phyloP scores from a whole-genome alignment of 306 rosid genomes.

The Quercus agrifolia region DNA sequence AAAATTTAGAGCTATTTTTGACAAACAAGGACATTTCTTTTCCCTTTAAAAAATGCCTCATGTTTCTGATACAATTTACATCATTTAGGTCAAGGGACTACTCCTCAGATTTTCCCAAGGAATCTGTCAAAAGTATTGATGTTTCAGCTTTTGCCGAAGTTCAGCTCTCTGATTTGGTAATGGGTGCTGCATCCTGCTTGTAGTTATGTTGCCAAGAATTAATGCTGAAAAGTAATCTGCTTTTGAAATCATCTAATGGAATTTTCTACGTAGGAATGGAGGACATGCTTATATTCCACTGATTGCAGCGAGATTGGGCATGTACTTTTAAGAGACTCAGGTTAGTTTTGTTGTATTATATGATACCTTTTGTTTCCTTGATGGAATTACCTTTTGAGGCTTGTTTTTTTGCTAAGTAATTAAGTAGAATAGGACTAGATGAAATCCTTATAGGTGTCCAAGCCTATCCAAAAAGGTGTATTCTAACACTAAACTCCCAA shows the following conservation, averaged over 20 bases:
- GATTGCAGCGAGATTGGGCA: slow-evolving; percentile 88
- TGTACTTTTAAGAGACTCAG: slow-evolving; percentile 66
- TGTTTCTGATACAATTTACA: slow-evolving; percentile 23
- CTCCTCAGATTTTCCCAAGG: slow-evolving; percentile 40
- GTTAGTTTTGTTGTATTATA: slow-evolving; percentile 33
- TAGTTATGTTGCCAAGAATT: slow-evolving; percentile 21
- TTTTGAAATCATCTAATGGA: slow-evolving; percentile 24
- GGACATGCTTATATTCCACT: slow-evolving; percentile 56
- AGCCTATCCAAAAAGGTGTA: too few species aligned
- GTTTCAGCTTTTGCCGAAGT: slow-evolving; percentile 55
- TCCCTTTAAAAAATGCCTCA: slow-evolving; percentile 2
- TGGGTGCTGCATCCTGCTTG: slow-evolving; percentile 17
- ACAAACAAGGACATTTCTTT: background rate
- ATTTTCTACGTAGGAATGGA: slow-evolving; percentile 70
- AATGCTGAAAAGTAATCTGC: background rate
- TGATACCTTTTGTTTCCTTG: slow-evolving; percentile 11
- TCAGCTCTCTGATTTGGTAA: slow-evolving; percentile 84
- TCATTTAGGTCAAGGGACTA: slow-evolving; percentile 49
- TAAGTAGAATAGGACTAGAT: too few species aligned
- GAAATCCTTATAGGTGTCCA: too few species aligned
- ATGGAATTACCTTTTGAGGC: slow-evolving; percentile 1
- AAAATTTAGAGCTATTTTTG: background rate
- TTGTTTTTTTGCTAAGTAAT: too few species aligned
- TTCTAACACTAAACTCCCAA: too few species aligned
- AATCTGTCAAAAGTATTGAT: slow-evolving; percentile 42